Percentiles rank a stretch among this genome's conserved stretches.
These are phyloP conservation scores for Citrullus colocynthis DNA, from an alignment of 306 rosid species.

Conservation along the genomic window DNA sequence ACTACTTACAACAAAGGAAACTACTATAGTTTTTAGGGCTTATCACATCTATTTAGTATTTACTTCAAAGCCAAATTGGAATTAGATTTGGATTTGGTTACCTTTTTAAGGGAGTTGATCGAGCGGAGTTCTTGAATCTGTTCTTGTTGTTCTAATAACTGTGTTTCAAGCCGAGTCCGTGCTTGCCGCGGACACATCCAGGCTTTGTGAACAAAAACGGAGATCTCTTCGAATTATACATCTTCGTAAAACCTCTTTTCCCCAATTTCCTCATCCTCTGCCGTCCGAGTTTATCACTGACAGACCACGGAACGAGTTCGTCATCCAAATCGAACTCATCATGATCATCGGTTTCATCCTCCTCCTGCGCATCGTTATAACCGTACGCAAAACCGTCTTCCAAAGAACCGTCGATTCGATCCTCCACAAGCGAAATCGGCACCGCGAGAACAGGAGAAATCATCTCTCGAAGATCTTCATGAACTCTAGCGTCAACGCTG, in stretches of 20 bases:
- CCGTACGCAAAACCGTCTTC: not conserved
- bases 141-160: conserved; percentile 14
- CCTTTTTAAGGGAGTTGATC: not conserved
- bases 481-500: conserved; percentile 8
- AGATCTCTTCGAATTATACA: conserved; percentile 44
- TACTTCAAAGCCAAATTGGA: not conserved
- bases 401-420: conserved; percentile 2
- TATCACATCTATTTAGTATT: not conserved
- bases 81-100: not conserved
- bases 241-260: conserved; percentile 60
- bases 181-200: conserved; percentile 86
- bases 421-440: conserved; percentile 2
- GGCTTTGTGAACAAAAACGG: conserved; percentile 46
- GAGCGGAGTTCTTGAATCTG: not conserved
- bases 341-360: conserved; percentile 2
- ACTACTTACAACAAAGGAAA: not conserved
- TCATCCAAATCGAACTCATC: conserved; percentile 47
- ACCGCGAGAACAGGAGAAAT: conserved; percentile 14
- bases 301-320: conserved; percentile 82
- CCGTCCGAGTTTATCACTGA: conserved; percentile 44
- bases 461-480: conserved; percentile 17
- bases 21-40: not conserved
- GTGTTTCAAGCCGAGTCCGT: conserved; percentile 79
- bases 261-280: conserved; percentile 91
- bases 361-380: not conserved